A percentile compares a stretch with the other conserved stretches of the same genome.
These are phyloP conservation scores for Triglochin maritima DNA, from an alignment of 106 monocot species.

Conservation along the genomic window DNA sequence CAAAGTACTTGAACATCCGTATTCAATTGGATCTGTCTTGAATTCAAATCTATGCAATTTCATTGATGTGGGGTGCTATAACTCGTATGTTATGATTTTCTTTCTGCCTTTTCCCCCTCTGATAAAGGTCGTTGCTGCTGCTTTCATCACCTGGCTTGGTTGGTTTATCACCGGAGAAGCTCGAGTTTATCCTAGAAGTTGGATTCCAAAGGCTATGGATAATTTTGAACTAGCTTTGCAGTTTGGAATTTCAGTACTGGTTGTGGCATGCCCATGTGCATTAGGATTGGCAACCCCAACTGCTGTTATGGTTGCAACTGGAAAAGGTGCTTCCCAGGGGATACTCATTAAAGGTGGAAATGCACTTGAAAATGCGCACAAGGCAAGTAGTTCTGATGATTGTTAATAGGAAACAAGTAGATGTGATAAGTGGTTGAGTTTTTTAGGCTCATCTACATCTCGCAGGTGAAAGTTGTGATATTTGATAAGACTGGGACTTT, in stretches of 20 bases:
- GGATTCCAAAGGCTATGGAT: constrained; percentile 87
- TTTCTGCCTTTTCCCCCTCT: not conserved
- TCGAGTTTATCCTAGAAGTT: constrained; percentile 60
- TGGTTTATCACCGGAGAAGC: constrained; percentile 64
- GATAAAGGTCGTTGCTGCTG: constrained; percentile 48
- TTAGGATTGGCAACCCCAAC: constrained; percentile 93
- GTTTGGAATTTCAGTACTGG: constrained; percentile 92
- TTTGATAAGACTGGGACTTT: constrained; percentile 96
- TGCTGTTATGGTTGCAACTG: constrained; percentile 98
- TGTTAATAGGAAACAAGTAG: not conserved
- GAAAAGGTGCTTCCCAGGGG: constrained; percentile 92
- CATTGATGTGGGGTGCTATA: not conserved
- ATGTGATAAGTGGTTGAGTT: not conserved
- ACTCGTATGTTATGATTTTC: not conserved
- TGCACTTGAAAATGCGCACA: constrained; percentile 90
- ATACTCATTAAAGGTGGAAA: constrained; percentile 92
- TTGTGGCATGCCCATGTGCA: constrained; percentile 94
- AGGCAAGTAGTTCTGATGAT: constrained; percentile 24
- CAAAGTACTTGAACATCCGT: no score
- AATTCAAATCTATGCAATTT: not conserved
- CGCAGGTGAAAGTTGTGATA: constrained; percentile 58
- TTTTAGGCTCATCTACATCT: no score
- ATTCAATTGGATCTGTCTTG: no score
- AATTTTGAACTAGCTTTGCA: constrained; percentile 81
- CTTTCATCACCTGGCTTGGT: constrained; percentile 69